Conservation (phyloP, 2,329 filamentous ascomycete species). For the Graphiopsis chlorocephala region DNA sequence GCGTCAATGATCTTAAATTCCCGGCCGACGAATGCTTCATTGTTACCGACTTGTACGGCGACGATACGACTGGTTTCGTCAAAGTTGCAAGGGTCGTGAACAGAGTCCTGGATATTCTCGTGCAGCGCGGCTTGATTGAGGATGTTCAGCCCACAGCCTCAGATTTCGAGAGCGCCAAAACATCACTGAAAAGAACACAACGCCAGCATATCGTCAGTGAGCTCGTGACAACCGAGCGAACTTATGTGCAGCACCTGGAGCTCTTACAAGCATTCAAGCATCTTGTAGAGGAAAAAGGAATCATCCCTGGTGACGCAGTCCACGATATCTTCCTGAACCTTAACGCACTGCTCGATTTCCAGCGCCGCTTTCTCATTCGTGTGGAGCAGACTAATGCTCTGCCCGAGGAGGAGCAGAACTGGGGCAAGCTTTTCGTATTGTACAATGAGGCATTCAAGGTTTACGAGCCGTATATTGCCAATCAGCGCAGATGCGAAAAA, state of each 20-base stretch:
- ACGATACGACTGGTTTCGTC: conserved; percentile 95
- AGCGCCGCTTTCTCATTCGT: conserved; percentile 88
- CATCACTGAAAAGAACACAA: conserved; percentile 58
- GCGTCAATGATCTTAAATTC: conserved; percentile 76
- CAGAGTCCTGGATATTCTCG: conserved; percentile 81
- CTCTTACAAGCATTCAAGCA: conserved; percentile 91
- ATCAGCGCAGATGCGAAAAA: conserved; percentile 85
- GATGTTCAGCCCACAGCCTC: conserved; percentile 55
- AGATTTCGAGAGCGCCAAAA: conserved; percentile 48
- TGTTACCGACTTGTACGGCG: conserved; percentile 84
- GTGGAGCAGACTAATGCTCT: conserved; percentile 93
- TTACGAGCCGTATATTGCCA: conserved; percentile 96
- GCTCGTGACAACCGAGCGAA: conserved; percentile 89
- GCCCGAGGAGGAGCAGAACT: conserved; percentile 73
- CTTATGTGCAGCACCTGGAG: conserved; percentile 96
- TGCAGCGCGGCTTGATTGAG: conserved; percentile 70
- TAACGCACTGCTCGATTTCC: conserved; percentile 91
- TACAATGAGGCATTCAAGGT: conserved; percentile 87
- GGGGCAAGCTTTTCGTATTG: conserved; percentile 85
- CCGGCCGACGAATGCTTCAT: conserved; percentile 83
- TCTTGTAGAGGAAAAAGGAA: conserved; percentile 79
- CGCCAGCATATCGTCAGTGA: conserved; percentile 90
- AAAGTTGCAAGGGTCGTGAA: conserved; percentile 96
- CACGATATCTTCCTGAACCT: conserved; percentile 97
- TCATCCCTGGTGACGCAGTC: conserved; percentile 82